These are phyloP conservation scores for Aspergillus affinis DNA, from an alignment of 495 filamentous ascomycete genomes.

Conservation along the genomic window DNA sequence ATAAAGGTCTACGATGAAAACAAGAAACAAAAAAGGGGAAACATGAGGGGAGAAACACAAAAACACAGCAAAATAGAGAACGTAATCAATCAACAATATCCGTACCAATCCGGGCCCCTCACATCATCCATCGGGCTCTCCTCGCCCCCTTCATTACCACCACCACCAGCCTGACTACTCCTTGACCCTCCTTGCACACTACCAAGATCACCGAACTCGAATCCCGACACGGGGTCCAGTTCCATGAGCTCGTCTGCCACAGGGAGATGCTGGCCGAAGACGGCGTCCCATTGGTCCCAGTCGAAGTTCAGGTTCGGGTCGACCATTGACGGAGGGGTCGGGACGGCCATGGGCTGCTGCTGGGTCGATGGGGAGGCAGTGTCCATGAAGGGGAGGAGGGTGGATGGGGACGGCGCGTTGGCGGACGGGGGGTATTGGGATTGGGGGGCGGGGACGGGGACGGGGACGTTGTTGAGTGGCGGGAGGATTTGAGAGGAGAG, in stretches of 20 bases:
- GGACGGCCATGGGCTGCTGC: conserved; percentile 19
- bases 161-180: conserved; percentile 8
- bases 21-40: neutral
- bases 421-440: conserved; percentile 8
- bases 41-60: neutral
- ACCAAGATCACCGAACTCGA: conserved; percentile 38
- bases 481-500: conserved; percentile 7
- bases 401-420: conserved; percentile 9
- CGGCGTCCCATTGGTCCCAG: conserved; percentile 53
- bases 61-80: neutral
- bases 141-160: conserved; percentile 10
- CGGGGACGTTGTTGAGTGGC: conserved; percentile 19
- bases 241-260: conserved; percentile 49
- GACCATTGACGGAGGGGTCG: conserved; percentile 46
- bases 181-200: conserved; percentile 1
- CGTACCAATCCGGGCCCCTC: conserved; percentile 15
- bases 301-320: conserved; percentile 49
- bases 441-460: conserved; percentile 14
- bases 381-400: conserved; percentile 26
- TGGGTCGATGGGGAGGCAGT: conserved; percentile 19
- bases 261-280: conserved; percentile 49
- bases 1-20: neutral
- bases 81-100: conserved; percentile 15
- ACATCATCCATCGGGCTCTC: conserved; percentile 4
- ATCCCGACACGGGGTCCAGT: conserved; percentile 39